These are phyloP conservation scores for Gymnopilus junonius DNA, from an alignment of 768 basidiomycete genomes.

Conservation along the genomic window DNA sequence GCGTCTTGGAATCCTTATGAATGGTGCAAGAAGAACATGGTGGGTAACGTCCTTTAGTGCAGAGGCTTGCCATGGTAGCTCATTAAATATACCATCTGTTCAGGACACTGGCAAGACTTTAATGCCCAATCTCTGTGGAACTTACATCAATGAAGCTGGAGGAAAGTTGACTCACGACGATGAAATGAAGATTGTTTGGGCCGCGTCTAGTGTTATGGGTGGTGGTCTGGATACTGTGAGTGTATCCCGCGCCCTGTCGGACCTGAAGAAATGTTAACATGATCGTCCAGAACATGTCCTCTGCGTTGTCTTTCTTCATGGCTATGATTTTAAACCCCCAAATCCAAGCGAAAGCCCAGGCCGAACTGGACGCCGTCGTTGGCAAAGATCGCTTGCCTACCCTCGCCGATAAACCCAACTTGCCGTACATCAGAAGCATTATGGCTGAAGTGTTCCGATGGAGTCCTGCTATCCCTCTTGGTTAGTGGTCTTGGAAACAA, in stretches of 20 bases:
- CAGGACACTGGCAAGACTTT: conserved; percentile 46
- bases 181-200: conserved; percentile 43
- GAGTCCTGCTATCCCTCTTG: conserved; percentile 46
- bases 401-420: conserved; percentile 41
- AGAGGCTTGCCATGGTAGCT: not conserved
- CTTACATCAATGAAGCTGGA: conserved; percentile 30
- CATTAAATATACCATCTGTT: not conserved
- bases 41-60: conserved; percentile 26
- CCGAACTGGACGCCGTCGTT: conserved; percentile 51
- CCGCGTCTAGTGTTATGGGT: conserved; percentile 25
- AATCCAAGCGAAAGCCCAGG: conserved; percentile 53
- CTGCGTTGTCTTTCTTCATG: conserved; percentile 48
- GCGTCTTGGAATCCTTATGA: conserved; percentile 39
- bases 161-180: conserved; percentile 37
- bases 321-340: conserved; percentile 49
- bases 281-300: conserved; percentile 44
- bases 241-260: not conserved
- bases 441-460: conserved; percentile 52
- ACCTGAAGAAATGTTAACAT: conserved; percentile 14
- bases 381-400: conserved; percentile 41
- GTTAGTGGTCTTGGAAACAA: conserved; percentile 23
- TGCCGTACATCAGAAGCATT: conserved; percentile 55
- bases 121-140: conserved; percentile 41
- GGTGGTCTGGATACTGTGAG: conserved; percentile 26
- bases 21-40: conserved; percentile 50